Conservation (phyloP, 2,329 filamentous ascomycete species). For the Trichoderma breve region DNA sequence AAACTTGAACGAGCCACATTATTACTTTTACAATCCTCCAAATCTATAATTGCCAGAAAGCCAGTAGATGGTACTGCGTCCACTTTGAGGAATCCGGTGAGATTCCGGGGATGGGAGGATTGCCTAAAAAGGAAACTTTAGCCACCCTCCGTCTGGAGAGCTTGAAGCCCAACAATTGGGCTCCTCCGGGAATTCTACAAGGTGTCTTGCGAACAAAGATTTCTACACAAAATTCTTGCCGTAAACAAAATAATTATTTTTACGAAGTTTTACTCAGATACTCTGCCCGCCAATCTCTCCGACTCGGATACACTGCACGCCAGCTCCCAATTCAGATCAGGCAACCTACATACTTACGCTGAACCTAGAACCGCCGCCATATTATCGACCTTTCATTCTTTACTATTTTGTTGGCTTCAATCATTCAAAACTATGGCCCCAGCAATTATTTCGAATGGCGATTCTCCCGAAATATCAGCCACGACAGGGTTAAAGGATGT, state of each 20-base stretch:
- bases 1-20: neutral
- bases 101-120: neutral
- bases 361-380: neutral
- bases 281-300: neutral
- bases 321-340: neutral
- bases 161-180: neutral
- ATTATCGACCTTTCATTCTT: neutral
- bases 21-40: neutral
- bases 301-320: too few species aligned
- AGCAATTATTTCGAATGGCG: neutral
- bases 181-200: neutral
- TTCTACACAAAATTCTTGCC: neutral
- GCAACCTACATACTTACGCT: neutral
- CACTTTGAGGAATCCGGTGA: neutral
- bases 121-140: slow-evolving; percentile 8
- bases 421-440: neutral
- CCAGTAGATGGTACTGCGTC: neutral
- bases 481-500: neutral
- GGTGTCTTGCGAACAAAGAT: too few species aligned
- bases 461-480: neutral
- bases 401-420: neutral
- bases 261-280: neutral
- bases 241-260: neutral
- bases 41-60: neutral
- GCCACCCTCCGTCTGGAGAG: neutral